phyloP scores from a whole-genome alignment of 768 basidiomycete species.

The Tephrocybe sp. region DNA sequence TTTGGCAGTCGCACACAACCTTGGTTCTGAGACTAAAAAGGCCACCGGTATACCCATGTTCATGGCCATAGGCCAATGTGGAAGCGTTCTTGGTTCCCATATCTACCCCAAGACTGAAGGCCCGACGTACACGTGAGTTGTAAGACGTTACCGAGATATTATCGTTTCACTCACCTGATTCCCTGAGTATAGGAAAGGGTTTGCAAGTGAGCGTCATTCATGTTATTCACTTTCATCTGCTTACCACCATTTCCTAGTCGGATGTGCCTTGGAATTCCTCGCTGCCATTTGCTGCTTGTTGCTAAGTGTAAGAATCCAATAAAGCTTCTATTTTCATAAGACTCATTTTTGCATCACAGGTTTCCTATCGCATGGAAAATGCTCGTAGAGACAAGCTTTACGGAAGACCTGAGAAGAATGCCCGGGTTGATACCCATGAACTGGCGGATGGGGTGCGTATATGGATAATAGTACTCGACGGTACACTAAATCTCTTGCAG shows the following conservation, averaged over 20 bases:
- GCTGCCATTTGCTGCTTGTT: constrained; percentile 52
- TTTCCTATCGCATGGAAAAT: constrained; percentile 66
- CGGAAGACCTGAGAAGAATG: constrained; percentile 47
- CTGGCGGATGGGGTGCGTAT: constrained; percentile 61
- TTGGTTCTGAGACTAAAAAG: constrained; percentile 76
- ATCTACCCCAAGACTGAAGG: constrained; percentile 65
- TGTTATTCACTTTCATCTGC: no score
- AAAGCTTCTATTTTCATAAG: no score
- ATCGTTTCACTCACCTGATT: background rate
- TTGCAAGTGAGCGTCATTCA: constrained; percentile 51
- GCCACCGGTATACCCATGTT: constrained; percentile 78
- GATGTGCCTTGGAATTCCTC: constrained; percentile 53
- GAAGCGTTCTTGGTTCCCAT: constrained; percentile 75
- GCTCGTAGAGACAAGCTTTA: constrained; percentile 49
- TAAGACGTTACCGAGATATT: background rate
- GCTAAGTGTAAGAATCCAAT: constrained; percentile 42
- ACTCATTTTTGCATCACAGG: constrained; percentile 30
- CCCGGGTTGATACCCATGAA: constrained; percentile 59
- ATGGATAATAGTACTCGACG: background rate
- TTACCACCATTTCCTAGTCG: no score
- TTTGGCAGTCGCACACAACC: constrained; percentile 62
- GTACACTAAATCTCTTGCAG: constrained; percentile 28
- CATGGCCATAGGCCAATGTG: constrained; percentile 80
- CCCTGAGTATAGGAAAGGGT: constrained; percentile 48
- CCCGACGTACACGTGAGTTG: constrained; percentile 62